A percentile compares a stretch with the other conserved stretches of the same genome.
Evolutionary conservation across 2,329 filamentous ascomycete species (phyloP).

Genomic region (Aspergillus pseudoviridinutans): DNA sequence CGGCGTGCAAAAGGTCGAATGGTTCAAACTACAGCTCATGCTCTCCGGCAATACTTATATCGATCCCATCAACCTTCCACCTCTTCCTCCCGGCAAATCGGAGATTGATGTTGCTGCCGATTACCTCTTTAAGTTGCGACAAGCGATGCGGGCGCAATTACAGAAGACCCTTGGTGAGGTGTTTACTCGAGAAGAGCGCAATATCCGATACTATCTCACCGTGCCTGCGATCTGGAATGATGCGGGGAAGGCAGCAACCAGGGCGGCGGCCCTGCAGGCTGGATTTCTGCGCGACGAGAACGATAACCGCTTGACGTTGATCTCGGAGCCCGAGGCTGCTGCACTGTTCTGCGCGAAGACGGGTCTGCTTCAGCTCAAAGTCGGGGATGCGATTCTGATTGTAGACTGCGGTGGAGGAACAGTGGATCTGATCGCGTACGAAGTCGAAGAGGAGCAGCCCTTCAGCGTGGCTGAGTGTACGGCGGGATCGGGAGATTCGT

Average conservation of each 20-base stretch:
- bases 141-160: constrained; percentile 92
- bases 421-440: constrained; percentile 97
- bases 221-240: constrained; percentile 99
- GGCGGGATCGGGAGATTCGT: constrained; percentile 93
- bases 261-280: constrained; percentile 92
- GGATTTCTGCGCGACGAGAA: constrained; percentile 96
- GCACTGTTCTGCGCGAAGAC: constrained; percentile 98
- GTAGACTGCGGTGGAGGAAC: constrained; percentile 98
- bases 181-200: constrained; percentile 95
- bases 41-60: constrained; percentile 98
- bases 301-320: constrained; percentile 89
- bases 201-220: constrained; percentile 95
- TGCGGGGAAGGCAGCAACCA: constrained; percentile 92
- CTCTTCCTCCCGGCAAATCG: constrained; percentile 93
- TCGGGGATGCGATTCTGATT: constrained; percentile 97
- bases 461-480: constrained; percentile 98
- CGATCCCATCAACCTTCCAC: constrained; percentile 96
- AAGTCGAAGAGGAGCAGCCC: constrained; percentile 95
- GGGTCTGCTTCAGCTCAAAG: constrained; percentile 89
- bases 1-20: constrained; percentile 97
- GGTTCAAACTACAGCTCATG: constrained; percentile 99
- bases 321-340: constrained; percentile 94
- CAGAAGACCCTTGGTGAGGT: constrained; percentile 97
- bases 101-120: constrained; percentile 99
- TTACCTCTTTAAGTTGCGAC: constrained; percentile 95